A percentile compares a stretch with the other conserved stretches of the same genome.
phyloP scores from a whole-genome alignment of 1,284 basidiomycete species.

The Entoloma clypeatum region DNA sequence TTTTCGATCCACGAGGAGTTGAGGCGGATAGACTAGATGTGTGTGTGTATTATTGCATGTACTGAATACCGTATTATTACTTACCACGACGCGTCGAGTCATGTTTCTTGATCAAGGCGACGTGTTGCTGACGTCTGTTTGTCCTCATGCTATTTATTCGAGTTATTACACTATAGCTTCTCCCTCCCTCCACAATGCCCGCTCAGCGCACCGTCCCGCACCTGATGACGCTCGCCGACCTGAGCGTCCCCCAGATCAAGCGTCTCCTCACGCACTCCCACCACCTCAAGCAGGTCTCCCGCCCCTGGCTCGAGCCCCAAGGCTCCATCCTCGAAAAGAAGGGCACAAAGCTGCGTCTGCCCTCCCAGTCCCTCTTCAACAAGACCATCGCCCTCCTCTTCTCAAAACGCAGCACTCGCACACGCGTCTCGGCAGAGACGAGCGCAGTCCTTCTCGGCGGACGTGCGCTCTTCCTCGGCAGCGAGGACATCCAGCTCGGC shows the following conservation, averaged over 20 bases:
- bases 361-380: slow-evolving; percentile 68
- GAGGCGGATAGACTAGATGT: slow-evolving; percentile 23
- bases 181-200: slow-evolving; percentile 10
- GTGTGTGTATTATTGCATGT: background rate
- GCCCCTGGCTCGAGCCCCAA: slow-evolving; percentile 56
- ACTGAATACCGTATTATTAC: no score
- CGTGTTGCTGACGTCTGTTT: no score
- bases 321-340: slow-evolving; percentile 27
- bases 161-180: no score
- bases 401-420: slow-evolving; percentile 91
- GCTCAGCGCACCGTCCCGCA: slow-evolving; percentile 48
- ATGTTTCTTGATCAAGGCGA: no score
- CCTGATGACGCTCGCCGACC: slow-evolving; percentile 83
- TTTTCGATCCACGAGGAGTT: slow-evolving; percentile 82
- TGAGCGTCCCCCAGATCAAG: slow-evolving; percentile 67
- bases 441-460: slow-evolving; percentile 77
- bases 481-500: slow-evolving; percentile 91
- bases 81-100: no score
- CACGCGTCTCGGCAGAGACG: slow-evolving; percentile 87
- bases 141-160: slow-evolving; percentile 8
- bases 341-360: slow-evolving; percentile 45
- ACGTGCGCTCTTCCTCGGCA: slow-evolving; percentile 89
- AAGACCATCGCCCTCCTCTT: slow-evolving; percentile 91
- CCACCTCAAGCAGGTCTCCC: slow-evolving; percentile 56
- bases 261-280: slow-evolving; percentile 60